A percentile compares a stretch with the other conserved stretches of the same genome.
Conservation (phyloP, 2,329 filamentous ascomycete species). For the Aspergillus sp. region DNA sequence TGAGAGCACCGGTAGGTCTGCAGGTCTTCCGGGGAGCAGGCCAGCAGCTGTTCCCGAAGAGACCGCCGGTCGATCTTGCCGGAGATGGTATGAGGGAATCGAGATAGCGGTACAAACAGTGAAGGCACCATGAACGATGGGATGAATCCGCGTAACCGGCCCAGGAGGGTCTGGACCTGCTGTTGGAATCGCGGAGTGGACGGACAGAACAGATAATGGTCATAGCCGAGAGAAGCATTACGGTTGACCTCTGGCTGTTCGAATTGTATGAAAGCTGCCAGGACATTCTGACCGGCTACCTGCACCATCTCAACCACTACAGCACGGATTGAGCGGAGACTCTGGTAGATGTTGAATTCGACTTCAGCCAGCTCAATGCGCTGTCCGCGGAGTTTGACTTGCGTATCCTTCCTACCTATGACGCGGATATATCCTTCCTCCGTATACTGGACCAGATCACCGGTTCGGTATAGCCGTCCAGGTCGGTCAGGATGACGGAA, state of each 20-base stretch:
- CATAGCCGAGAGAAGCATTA: not conserved
- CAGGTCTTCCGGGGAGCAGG: not conserved
- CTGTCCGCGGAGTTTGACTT: conserved; percentile 5
- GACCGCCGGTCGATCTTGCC: conserved; percentile 3
- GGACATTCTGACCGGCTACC: not conserved
- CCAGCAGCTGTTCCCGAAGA: too few relatives aligned
- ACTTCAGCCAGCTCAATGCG: conserved; percentile 4
- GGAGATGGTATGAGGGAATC: conserved; percentile 3
- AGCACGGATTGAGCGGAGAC: not conserved
- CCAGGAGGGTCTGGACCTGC: not conserved
- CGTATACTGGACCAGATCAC: conserved; percentile 5
- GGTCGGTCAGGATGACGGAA: not conserved
- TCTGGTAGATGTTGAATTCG: conserved; percentile 1
- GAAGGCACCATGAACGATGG: conserved; percentile 5
- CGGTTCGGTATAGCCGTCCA: conserved; percentile 4
- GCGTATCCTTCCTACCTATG: conserved; percentile 4
- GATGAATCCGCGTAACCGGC: conserved; percentile 1
- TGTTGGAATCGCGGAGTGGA: not conserved
- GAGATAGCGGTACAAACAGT: not conserved
- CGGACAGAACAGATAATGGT: too few relatives aligned
- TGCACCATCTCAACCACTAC: not conserved
- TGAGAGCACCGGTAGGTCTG: not conserved
- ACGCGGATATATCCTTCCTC: conserved; percentile 1
- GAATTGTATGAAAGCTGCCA: not conserved
- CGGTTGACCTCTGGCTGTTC: not conserved